phyloP scores from a whole-genome alignment of 768 basidiomycete genomes.

The Suillus bovinus region DNA sequence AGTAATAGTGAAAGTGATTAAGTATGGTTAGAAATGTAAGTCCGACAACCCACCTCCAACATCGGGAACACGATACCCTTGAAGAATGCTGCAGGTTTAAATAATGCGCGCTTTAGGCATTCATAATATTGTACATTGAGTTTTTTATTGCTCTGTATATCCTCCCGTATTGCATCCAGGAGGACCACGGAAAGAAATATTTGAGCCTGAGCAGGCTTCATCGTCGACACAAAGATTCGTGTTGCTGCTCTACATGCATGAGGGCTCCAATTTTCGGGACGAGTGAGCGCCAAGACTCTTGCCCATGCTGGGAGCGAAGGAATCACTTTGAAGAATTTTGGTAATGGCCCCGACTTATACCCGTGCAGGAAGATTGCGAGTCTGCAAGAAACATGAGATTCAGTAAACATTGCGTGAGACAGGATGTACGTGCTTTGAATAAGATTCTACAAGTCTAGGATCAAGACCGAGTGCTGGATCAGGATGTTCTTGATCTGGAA shows the following conservation, averaged over 20 bases:
- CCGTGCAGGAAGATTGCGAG: slow-evolving; percentile 81
- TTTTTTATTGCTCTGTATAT: slow-evolving; percentile 85
- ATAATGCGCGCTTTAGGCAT: slow-evolving; percentile 86
- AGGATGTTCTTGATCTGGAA: slow-evolving; percentile 50
- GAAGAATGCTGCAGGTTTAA: slow-evolving; percentile 98
- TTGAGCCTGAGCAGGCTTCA: slow-evolving; percentile 94
- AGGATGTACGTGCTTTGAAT: slow-evolving; percentile 72
- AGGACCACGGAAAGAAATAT: slow-evolving; percentile 91
- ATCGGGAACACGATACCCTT: slow-evolving; percentile 97
- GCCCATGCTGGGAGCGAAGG: slow-evolving; percentile 97
- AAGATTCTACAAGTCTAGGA: slow-evolving; percentile 90
- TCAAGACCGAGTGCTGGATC: slow-evolving; percentile 89
- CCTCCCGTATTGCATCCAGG: slow-evolving; percentile 84
- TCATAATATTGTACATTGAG: slow-evolving; percentile 94
- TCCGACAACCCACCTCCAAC: slow-evolving; percentile 65
- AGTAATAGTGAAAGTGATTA: neutral
- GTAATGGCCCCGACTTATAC: slow-evolving; percentile 92
- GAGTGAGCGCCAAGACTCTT: slow-evolving; percentile 88
- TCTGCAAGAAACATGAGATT: slow-evolving; percentile 45
- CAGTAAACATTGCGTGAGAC: slow-evolving; percentile 2
- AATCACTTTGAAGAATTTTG: slow-evolving; percentile 97
- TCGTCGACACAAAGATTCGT: slow-evolving; percentile 92
- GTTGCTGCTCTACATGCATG: slow-evolving; percentile 95
- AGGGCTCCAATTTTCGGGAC: slow-evolving; percentile 92
- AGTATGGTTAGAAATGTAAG: slow-evolving; percentile 31